Evolutionary conservation across 1,284 basidiomycete species (phyloP).

Genomic region (Apiotrichum brassicae): DNA sequence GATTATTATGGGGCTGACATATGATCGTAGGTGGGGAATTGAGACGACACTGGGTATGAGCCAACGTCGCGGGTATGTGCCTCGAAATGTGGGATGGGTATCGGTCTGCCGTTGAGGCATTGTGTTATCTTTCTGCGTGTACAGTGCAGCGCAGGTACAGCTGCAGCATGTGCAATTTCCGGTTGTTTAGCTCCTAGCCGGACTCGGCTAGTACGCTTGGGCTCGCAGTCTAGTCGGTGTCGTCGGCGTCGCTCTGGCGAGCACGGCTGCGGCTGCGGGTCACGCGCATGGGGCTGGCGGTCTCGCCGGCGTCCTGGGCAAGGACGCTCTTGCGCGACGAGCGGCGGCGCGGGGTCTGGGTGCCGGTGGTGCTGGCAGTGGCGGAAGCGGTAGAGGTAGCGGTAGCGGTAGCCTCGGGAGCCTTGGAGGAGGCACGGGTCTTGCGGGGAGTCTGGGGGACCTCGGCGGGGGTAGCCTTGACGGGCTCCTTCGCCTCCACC

Average conservation of each 20-base stretch:
- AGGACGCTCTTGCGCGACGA: constrained; percentile 5
- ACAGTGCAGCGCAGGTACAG: too few species aligned
- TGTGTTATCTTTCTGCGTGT: too few species aligned
- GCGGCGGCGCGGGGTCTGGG: constrained; percentile 14
- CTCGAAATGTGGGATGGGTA: neutral
- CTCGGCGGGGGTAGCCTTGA: constrained; percentile 16
- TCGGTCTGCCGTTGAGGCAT: constrained; percentile 16
- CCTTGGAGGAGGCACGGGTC: neutral
- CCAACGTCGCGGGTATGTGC: constrained; percentile 5
- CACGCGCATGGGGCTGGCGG: constrained; percentile 30
- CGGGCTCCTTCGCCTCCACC: neutral
- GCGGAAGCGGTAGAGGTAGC: constrained; percentile 1
- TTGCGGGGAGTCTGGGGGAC: constrained; percentile 8
- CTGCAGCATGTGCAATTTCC: too few species aligned
- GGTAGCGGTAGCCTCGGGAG: constrained; percentile 10
- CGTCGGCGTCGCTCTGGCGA: constrained; percentile 30
- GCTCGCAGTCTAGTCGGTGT: too few species aligned
- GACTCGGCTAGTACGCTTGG: too few species aligned
- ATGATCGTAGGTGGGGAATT: neutral
- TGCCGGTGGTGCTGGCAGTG: constrained; percentile 1
- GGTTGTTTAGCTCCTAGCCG: too few species aligned
- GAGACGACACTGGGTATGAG: constrained; percentile 8
- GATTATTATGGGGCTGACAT: neutral
- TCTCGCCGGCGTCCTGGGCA: neutral
- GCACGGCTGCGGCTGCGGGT: constrained; percentile 43